Evolutionary conservation across 768 basidiomycete species (phyloP).

Genomic region (Trametes cingulata): DNA sequence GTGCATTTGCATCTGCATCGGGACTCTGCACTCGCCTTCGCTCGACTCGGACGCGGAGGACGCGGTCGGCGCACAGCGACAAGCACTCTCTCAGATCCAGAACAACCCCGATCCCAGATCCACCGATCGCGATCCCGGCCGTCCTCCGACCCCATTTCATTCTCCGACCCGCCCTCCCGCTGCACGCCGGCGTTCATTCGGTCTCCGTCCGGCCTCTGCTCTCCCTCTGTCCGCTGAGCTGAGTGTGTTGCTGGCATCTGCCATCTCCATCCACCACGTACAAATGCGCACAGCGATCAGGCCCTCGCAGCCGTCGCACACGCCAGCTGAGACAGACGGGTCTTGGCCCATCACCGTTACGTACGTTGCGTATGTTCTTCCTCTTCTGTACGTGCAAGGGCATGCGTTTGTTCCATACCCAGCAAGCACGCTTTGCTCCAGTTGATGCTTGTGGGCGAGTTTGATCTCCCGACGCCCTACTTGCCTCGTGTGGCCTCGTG

Average conservation of each 20-base stretch:
- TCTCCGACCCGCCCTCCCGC: not conserved
- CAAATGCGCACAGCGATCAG: not conserved
- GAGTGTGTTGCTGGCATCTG: not conserved
- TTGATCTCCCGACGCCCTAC: not conserved
- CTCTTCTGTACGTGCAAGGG: not conserved
- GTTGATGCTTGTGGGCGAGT: constrained; percentile 15
- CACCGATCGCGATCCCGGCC: not conserved
- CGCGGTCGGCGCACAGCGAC: too few species aligned
- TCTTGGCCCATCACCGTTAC: not conserved
- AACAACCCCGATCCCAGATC: not conserved
- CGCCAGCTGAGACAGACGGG: too few species aligned
- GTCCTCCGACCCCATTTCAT: not conserved
- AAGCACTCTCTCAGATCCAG: not conserved
- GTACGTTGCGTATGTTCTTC: not conserved
- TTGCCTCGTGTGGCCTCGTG: constrained; percentile 5
- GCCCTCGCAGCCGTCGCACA: too few species aligned
- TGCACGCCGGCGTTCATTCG: not conserved
- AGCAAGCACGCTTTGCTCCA: constrained; percentile 9
- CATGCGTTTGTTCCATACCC: constrained; percentile 7
- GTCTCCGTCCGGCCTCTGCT: not conserved
- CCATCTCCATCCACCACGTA: not conserved
- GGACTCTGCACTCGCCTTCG: not conserved
- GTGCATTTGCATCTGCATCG: not conserved
- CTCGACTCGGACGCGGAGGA: too few species aligned
- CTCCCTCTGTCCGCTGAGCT: not conserved